phyloP scores from a whole-genome alignment of 2,329 filamentous ascomycete genomes.

The Sarocladium kiliense region DNA sequence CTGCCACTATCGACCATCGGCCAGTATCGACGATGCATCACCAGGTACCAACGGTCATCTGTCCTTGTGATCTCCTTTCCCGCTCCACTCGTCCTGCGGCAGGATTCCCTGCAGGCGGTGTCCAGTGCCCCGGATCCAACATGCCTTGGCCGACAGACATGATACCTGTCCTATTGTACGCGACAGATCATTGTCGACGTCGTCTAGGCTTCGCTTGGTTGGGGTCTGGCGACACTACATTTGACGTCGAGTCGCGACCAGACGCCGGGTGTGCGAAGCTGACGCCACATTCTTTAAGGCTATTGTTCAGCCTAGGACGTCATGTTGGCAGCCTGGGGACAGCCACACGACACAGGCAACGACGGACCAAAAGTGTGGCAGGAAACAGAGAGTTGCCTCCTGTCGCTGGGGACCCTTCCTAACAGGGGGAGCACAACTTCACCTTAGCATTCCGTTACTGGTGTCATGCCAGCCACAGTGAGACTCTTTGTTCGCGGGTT shows the following conservation, averaged over 20 bases:
- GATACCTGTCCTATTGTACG: not conserved
- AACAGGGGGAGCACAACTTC: not conserved
- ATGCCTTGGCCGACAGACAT: not conserved
- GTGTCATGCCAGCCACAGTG: not conserved
- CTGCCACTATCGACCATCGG: not conserved
- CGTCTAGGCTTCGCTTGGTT: not conserved
- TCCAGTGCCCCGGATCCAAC: slow-evolving; percentile 6
- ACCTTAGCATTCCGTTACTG: slow-evolving; percentile 1
- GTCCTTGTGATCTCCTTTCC: slow-evolving; percentile 9
- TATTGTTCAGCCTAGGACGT: not conserved
- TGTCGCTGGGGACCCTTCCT: not conserved
- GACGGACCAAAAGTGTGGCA: too few species aligned
- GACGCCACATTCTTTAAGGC: not conserved
- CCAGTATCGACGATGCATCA: slow-evolving; percentile 3
- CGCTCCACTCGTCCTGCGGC: slow-evolving; percentile 2
- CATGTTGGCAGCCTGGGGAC: not conserved
- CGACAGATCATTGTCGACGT: not conserved
- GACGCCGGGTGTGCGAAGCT: not conserved
- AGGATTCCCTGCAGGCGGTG: slow-evolving; percentile 4
- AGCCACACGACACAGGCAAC: too few species aligned
- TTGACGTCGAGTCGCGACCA: not conserved
- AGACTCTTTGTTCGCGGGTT: not conserved
- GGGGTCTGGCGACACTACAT: not conserved
- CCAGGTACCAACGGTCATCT: slow-evolving; percentile 6
- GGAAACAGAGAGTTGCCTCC: too few species aligned